Evolutionary conservation across 176 grass and related monocot species (phyloP), one percentile per base, ranked within the genome.

Genomic region (Calamus simplicifolius): DNA sequence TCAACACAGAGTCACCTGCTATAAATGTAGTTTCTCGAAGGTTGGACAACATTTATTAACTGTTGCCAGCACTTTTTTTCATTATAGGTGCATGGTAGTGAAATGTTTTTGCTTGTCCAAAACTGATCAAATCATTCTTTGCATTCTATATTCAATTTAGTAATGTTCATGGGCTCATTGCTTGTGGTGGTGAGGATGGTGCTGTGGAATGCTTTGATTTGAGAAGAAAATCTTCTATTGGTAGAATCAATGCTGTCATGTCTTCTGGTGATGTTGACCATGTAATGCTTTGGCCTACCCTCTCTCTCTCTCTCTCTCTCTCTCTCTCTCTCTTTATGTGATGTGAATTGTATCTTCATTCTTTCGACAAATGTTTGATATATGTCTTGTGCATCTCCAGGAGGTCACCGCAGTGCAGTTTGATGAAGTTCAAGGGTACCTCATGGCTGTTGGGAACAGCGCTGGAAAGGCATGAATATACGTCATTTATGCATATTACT

Each of bases 161-260:
- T 72, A 62, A 19, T 26, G 58, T 90, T 52, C 91, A 96, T 69
- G 92, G 92, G 18, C 86, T 96, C 52, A 61, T 96, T 64, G 92
- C 92, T 77, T 96, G 83, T 82, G 92, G 92, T 69, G 92, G 80
- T 54, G 83, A 88, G 57, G 92, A 96, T 66, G 92, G 92, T 66
- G 80, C 78, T 1, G 83, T 96, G 21, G 92, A 96, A 62, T 96
- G 86, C 83, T 96, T 96, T 88, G 92, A 96, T 80, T 85, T 82
- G 83, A 83, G 86, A 50, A 80, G 71, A 64, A 96, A 82, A 71
- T 85, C 80, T 77, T 77, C 86, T 59, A 80, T 90, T 67, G 92
- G 92, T 57, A 90, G 92, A 82, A 85, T 96, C 71, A 80, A 68
- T 76, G 81, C 71, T 74, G 29, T 67, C 72, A 26, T 51, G 71